Conservation (phyloP, 2,329 filamentous ascomycete species). For the Periconia sp. region DNA sequence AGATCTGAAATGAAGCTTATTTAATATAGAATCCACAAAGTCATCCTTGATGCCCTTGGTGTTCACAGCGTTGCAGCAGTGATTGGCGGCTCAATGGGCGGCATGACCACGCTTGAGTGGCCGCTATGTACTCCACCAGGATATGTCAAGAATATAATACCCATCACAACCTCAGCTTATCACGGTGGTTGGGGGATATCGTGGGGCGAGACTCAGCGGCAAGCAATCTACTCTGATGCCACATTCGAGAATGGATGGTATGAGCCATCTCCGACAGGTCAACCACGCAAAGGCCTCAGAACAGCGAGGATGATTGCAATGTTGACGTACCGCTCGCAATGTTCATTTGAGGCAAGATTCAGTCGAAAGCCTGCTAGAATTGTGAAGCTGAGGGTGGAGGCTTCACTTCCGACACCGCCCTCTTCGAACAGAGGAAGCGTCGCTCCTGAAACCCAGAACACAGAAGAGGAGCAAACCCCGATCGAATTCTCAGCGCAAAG, state of each 20-base stretch:
- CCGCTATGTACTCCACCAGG: constrained; percentile 52
- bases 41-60: constrained; percentile 61
- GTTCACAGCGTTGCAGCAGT: constrained; percentile 61
- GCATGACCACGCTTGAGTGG: constrained; percentile 64
- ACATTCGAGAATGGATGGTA: constrained; percentile 44
- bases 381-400: neutral
- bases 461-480: constrained; percentile 49
- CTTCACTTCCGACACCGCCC: constrained; percentile 13
- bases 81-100: constrained; percentile 65
- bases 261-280: constrained; percentile 35
- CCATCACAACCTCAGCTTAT: constrained; percentile 62
- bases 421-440: constrained; percentile 8
- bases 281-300: constrained; percentile 41
- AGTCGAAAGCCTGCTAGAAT: constrained; percentile 23
- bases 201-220: constrained; percentile 64
- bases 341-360: constrained; percentile 46
- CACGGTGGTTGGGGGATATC: constrained; percentile 66
- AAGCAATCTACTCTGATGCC: constrained; percentile 51
- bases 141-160: constrained; percentile 60
- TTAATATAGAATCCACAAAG: constrained; percentile 56
- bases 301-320: constrained; percentile 49
- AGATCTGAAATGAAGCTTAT: constrained; percentile 1
- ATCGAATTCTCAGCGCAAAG: constrained; percentile 43
- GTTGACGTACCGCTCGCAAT: constrained; percentile 47
- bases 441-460: neutral